Conservation (phyloP, 306 rosid genomes). For the Dryas alaskensis region DNA sequence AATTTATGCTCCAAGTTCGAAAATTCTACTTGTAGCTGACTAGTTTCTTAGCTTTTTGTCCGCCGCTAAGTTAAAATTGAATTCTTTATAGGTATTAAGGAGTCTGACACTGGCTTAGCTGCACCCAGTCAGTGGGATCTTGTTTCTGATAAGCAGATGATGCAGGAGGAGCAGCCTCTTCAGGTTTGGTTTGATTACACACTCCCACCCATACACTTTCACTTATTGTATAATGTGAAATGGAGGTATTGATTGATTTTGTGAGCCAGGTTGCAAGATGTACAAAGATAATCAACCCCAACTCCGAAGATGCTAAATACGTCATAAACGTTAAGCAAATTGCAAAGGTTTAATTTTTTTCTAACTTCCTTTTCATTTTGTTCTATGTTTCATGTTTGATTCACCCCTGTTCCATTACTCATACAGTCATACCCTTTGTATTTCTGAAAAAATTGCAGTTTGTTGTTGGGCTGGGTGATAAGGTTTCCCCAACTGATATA, state of each 20-base stretch:
- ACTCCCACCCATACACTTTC: neutral
- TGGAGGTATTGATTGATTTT: constrained; percentile 24
- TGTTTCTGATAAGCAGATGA: constrained; percentile 99
- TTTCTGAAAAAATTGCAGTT: constrained; percentile 50
- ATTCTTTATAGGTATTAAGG: constrained; percentile 71
- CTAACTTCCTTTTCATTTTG: neutral
- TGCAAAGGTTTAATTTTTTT: constrained; percentile 60
- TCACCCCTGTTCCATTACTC: neutral
- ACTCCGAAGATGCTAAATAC: constrained; percentile 95
- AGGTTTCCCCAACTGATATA: constrained; percentile 98
- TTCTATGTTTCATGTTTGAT: neutral
- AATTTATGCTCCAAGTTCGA: neutral
- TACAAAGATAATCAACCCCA: constrained; percentile 94
- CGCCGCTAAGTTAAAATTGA: neutral
- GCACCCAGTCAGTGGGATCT: constrained; percentile 99
- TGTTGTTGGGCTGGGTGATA: constrained; percentile 98
- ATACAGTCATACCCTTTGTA: neutral
- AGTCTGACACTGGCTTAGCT: constrained; percentile 98
- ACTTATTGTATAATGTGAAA: constrained; percentile 4
- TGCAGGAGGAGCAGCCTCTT: constrained; percentile 99
- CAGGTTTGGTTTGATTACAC: constrained; percentile 46
- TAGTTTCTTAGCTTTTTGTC: neutral
- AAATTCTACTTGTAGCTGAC: neutral
- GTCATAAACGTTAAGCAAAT: constrained; percentile 96
- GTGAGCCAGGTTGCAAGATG: constrained; percentile 87